These are phyloP conservation scores for Groenewaldozyma auringiensis DNA, from an alignment of 1,139 yeast species.

Conservation along the genomic window DNA sequence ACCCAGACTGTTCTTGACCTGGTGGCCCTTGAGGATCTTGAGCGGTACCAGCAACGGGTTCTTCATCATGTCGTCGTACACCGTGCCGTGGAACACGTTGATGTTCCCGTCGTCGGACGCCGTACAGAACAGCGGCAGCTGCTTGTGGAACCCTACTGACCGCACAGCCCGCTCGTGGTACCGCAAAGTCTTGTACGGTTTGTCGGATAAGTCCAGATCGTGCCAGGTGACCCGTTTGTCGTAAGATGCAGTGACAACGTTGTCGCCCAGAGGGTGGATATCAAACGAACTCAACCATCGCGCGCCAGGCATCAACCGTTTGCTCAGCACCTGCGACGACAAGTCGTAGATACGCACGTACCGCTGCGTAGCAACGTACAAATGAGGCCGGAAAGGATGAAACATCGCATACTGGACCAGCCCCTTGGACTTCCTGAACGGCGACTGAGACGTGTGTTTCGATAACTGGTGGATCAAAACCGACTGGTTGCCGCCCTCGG, in stretches of 20 bases:
- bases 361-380: slow-evolving; percentile 91
- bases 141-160: slow-evolving; percentile 77
- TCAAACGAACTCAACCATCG: slow-evolving; percentile 89
- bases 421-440: slow-evolving; percentile 89
- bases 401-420: slow-evolving; percentile 92
- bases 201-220: slow-evolving; percentile 78
- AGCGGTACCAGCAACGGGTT: slow-evolving; percentile 94
- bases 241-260: slow-evolving; percentile 82
- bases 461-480: slow-evolving; percentile 92
- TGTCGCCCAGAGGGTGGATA: slow-evolving; percentile 95
- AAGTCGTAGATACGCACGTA: slow-evolving; percentile 85
- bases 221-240: slow-evolving; percentile 97
- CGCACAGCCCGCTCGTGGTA: slow-evolving; percentile 95
- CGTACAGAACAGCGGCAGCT: slow-evolving; percentile 84
- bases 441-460: slow-evolving; percentile 94
- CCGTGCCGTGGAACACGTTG: slow-evolving; percentile 95
- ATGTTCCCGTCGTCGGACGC: slow-evolving; percentile 95
- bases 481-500: slow-evolving; percentile 80
- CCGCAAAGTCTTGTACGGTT: slow-evolving; percentile 92
- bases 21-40: slow-evolving; percentile 92
- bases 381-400: slow-evolving; percentile 93
- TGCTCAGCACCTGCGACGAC: slow-evolving; percentile 72
- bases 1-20: slow-evolving; percentile 70
- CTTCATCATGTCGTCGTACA: slow-evolving; percentile 91
- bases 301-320: slow-evolving; percentile 90